phyloP scores from a whole-genome alignment of 352 stramenopile species.

The Globisporangium ultimum region DNA sequence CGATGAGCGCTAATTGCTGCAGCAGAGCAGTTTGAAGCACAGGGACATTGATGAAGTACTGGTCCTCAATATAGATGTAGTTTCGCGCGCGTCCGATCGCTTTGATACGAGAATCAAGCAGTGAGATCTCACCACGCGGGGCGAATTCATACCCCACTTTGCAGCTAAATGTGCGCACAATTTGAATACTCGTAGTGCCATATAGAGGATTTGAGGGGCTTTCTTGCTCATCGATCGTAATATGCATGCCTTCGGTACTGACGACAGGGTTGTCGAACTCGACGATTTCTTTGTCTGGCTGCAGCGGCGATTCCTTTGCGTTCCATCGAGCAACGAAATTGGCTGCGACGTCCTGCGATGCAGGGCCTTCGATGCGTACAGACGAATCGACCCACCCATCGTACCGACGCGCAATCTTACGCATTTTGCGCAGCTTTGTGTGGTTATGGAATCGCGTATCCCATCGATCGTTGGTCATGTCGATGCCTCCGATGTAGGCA shows the following conservation, averaged over 20 bases:
- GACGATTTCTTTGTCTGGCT: conserved; percentile 5
- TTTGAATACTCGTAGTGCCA: conserved; percentile 20
- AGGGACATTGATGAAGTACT: conserved; percentile 45
- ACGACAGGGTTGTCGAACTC: conserved; percentile 3
- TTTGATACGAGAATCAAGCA: conserved; percentile 28
- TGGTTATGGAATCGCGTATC: conserved; percentile 32
- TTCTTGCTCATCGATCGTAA: too few species aligned
- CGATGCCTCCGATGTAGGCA: conserved; percentile 31
- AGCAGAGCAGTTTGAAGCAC: conserved; percentile 26
- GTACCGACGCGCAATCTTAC: conserved; percentile 4
- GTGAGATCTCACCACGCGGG: conserved; percentile 27
- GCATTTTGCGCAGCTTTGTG: conserved; percentile 6
- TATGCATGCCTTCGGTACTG: too few species aligned
- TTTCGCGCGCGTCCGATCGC: conserved; percentile 32
- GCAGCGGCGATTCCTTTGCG: conserved; percentile 1
- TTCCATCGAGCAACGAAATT: conserved; percentile 37
- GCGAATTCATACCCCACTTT: conserved; percentile 30
- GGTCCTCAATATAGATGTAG: conserved; percentile 44
- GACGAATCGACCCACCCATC: conserved; percentile 34
- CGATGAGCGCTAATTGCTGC: conserved; percentile 22
- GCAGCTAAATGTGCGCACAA: conserved; percentile 40
- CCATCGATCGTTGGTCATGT: conserved; percentile 29
- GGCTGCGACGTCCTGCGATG: conserved; percentile 19
- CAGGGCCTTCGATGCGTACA: conserved; percentile 17
- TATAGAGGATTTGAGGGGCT: background rate